phyloP scores from a whole-genome alignment of 257 asterid species.

The Solanum piurae region DNA sequence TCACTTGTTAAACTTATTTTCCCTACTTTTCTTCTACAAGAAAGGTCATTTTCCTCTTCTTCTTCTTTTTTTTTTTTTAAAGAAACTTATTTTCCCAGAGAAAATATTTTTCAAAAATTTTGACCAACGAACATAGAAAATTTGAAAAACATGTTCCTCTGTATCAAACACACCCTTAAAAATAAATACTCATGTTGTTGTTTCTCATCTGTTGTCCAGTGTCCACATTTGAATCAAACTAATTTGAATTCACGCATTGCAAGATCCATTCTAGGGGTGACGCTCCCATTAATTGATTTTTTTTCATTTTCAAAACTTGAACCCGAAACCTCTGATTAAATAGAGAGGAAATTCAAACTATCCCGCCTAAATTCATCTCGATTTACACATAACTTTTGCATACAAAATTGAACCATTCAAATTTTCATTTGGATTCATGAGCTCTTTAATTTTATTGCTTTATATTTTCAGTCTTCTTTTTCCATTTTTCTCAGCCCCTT shows the following conservation, averaged over 20 bases:
- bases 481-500: neutral
- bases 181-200: too few species aligned
- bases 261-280: neutral
- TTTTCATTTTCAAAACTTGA: too few species aligned
- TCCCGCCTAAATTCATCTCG: neutral
- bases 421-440: neutral
- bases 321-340: too few species aligned
- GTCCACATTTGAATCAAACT: neutral
- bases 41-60: too few species aligned
- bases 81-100: neutral
- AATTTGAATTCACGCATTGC: neutral
- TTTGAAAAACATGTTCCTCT: neutral
- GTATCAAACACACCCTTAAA: neutral
- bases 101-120: neutral
- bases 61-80: too few species aligned
- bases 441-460: neutral
- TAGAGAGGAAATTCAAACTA: too few species aligned
- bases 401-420: neutral
- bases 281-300: too few species aligned
- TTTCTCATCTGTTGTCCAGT: neutral
- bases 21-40: neutral
- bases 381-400: neutral
- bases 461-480: neutral
- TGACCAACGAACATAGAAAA: neutral
- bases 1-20: neutral